These are phyloP conservation scores for Medicago arabica DNA, from an alignment of 306 rosid genomes.

Conservation along the genomic window DNA sequence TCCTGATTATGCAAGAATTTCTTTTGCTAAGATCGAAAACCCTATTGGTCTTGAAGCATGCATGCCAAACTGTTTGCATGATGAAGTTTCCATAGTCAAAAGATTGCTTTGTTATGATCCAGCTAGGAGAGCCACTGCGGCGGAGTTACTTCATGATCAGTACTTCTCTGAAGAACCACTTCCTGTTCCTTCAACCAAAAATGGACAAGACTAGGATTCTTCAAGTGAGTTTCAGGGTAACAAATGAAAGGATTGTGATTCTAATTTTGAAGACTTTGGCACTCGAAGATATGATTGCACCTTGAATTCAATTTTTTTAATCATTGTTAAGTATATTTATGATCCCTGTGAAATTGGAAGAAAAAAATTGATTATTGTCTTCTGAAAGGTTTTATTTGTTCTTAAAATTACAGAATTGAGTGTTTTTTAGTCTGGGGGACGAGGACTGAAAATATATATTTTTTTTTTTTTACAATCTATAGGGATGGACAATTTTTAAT, in stretches of 20 bases:
- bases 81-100: conserved; percentile 60
- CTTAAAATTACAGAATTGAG: background rate
- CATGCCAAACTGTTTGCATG: conserved; percentile 51
- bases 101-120: conserved; percentile 79
- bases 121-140: conserved; percentile 67
- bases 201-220: conserved; percentile 50
- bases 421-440: background rate
- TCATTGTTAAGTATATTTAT: background rate
- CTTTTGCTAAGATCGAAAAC: conserved; percentile 66
- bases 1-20: conserved; percentile 68
- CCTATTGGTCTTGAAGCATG: conserved; percentile 69
- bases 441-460: background rate
- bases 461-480: background rate
- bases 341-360: background rate
- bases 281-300: conserved; percentile 7
- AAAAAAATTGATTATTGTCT: background rate
- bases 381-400: background rate
- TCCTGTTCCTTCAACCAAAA: conserved; percentile 64
- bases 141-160: conserved; percentile 74
- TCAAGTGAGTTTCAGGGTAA: conserved; percentile 47
- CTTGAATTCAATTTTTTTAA: conserved; percentile 11
- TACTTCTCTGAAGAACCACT: conserved; percentile 73
- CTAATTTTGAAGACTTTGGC: conserved; percentile 54
- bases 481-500: background rate
- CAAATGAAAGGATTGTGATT: conserved; percentile 57